Percentiles rank a stretch among this genome's conserved stretches.
phyloP scores from a whole-genome alignment of 2,329 filamentous ascomycete species.

The Aureobasidium pullulans region DNA sequence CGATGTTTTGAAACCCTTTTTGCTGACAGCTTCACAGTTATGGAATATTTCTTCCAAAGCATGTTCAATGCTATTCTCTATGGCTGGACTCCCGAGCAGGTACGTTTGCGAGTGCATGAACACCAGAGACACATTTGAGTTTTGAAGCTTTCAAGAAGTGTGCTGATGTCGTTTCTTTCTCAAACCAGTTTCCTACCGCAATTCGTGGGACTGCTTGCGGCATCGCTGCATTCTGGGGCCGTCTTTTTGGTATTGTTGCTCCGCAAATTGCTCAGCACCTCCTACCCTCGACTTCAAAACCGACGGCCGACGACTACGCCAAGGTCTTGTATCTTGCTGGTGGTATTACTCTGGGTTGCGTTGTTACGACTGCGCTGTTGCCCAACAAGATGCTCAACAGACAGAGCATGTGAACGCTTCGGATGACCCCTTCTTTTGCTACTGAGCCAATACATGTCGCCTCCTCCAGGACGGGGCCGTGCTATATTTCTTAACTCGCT shows the following conservation, averaged over 20 bases:
- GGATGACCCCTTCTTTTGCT: no score
- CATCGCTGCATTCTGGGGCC: constrained; percentile 52
- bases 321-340: constrained; percentile 50
- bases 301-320: constrained; percentile 33
- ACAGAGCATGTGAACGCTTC: constrained; percentile 25
- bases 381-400: constrained; percentile 33
- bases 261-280: constrained; percentile 48
- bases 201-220: constrained; percentile 48
- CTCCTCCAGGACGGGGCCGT: no score
- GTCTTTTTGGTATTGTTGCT: constrained; percentile 51
- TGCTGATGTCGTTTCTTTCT: no score
- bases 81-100: constrained; percentile 44
- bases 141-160: no score
- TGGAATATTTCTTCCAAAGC: constrained; percentile 47
- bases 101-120: no score
- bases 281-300: constrained; percentile 18
- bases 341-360: constrained; percentile 46
- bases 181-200: constrained; percentile 37
- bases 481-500: no score
- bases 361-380: constrained; percentile 43
- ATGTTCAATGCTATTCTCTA: constrained; percentile 49
- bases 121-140: no score
- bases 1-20: background rate
- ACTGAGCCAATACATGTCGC: no score
- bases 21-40: constrained; percentile 14